Conservation (phyloP, 23 red algal species). For the Gracilaria vermiculophylla region DNA sequence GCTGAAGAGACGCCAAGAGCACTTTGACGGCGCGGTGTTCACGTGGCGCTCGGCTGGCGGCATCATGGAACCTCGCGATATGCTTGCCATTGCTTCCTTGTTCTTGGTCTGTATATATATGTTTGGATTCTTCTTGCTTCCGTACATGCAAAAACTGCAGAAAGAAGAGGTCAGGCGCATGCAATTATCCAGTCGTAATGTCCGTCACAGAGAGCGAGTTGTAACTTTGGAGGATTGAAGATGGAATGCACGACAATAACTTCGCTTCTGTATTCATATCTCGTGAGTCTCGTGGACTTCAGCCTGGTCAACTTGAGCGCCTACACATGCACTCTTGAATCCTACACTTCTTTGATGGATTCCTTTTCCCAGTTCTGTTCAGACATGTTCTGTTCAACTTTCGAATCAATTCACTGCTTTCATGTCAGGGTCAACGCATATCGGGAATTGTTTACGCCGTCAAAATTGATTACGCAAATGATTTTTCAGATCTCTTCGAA, state of each 20-base stretch:
- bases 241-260: background rate
- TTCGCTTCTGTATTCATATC: background rate
- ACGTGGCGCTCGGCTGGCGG: constrained; percentile 79
- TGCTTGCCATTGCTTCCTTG: constrained; percentile 85
- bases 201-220: background rate
- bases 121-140: constrained; percentile 95
- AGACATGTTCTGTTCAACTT: background rate
- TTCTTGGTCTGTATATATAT: constrained; percentile 92
- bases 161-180: constrained; percentile 39
- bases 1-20: constrained; percentile 79
- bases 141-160: constrained; percentile 78
- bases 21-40: constrained; percentile 87
- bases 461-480: background rate
- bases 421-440: background rate
- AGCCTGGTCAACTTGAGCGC: background rate
- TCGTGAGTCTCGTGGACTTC: background rate
- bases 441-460: background rate
- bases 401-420: background rate
- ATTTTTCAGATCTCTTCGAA: background rate
- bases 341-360: background rate
- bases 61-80: constrained; percentile 82
- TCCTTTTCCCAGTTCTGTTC: background rate
- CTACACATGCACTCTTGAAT: background rate
- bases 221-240: constrained; percentile 15
- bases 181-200: background rate